phyloP scores from a whole-genome alignment of 768 basidiomycete genomes.

The Lyophyllum decastes region DNA sequence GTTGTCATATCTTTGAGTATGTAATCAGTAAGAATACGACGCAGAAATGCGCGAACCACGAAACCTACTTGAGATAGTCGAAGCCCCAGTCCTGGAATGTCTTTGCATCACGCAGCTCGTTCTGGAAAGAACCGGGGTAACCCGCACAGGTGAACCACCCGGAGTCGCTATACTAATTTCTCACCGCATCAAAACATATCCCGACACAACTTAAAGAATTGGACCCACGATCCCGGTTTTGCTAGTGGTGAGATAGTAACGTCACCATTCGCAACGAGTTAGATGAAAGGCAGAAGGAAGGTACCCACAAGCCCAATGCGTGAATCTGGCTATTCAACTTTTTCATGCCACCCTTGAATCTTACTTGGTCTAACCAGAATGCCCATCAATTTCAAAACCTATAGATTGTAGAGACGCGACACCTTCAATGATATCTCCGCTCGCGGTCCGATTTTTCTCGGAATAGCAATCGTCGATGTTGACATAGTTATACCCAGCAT shows the following conservation, averaged over 20 bases:
- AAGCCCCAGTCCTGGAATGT: slow-evolving; percentile 68
- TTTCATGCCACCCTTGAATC: slow-evolving; percentile 60
- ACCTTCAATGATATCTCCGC: slow-evolving; percentile 59
- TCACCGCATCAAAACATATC: neutral
- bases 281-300: neutral
- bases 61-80: slow-evolving; percentile 60
- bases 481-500: slow-evolving; percentile 57
- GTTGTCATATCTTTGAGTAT: slow-evolving; percentile 45
- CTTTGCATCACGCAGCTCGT: slow-evolving; percentile 57
- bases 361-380: slow-evolving; percentile 39
- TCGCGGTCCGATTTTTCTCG: slow-evolving; percentile 49
- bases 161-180: slow-evolving; percentile 55
- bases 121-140: slow-evolving; percentile 65
- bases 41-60: neutral
- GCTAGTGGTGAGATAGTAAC: slow-evolving; percentile 19
- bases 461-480: slow-evolving; percentile 72
- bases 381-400: neutral
- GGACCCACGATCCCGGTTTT: slow-evolving; percentile 43
- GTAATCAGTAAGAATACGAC: neutral
- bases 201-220: neutral
- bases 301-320: slow-evolving; percentile 54
- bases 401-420: slow-evolving; percentile 1
- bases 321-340: slow-evolving; percentile 57
- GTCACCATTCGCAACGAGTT: neutral
- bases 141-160: slow-evolving; percentile 71